Evolutionary conservation across 1,284 basidiomycete genomes (phyloP).

Genomic region (Xerocomus amazonicus): DNA sequence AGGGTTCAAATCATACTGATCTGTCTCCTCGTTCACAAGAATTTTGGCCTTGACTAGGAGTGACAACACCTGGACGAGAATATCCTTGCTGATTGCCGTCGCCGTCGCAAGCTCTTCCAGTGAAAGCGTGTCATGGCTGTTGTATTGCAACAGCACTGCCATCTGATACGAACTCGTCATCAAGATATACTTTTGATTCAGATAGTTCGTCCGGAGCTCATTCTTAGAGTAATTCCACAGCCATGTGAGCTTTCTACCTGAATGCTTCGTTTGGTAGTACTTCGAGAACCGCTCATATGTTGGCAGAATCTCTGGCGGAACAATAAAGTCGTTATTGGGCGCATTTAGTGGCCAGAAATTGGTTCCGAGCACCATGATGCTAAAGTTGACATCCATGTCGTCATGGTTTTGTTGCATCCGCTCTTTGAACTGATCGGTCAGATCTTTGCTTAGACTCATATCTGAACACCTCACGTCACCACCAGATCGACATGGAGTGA

Average conservation of each 20-base stretch:
- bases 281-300: conserved; percentile 91
- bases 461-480: conserved; percentile 47
- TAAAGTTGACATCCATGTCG: conserved; percentile 87
- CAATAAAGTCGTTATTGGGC: conserved; percentile 80
- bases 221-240: conserved; percentile 98
- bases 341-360: conserved; percentile 95
- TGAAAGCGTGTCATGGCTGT: conserved; percentile 82
- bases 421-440: conserved; percentile 96
- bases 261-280: conserved; percentile 94
- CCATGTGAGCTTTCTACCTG: conserved; percentile 95
- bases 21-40: conserved; percentile 79
- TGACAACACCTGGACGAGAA: conserved; percentile 80
- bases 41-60: conserved; percentile 90
- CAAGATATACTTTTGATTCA: conserved; percentile 93
- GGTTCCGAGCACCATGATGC: conserved; percentile 90
- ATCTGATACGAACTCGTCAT: conserved; percentile 96
- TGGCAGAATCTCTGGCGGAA: conserved; percentile 83
- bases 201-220: conserved; percentile 90
- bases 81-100: conserved; percentile 82
- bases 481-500: neutral
- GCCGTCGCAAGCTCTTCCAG: conserved; percentile 79
- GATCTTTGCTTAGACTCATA: conserved; percentile 93
- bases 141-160: conserved; percentile 93
- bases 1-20: conserved; percentile 92
- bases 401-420: conserved; percentile 84